These are phyloP conservation scores for Tetraselmis chui DNA, from an alignment of 139 green algal genomes.

Conservation along the genomic window DNA sequence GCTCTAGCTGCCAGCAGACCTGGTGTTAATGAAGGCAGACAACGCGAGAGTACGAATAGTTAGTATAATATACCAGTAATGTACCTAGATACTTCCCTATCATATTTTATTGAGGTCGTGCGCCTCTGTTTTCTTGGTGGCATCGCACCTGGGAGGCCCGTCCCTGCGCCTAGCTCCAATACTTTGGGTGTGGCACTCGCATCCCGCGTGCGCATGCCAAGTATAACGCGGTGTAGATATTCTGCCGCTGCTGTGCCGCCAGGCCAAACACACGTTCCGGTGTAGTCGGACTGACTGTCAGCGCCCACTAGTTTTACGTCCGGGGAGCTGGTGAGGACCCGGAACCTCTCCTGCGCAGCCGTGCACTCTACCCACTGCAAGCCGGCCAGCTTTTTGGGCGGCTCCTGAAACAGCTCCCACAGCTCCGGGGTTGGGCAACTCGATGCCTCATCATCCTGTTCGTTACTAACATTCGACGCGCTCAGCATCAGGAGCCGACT, in stretches of 20 bases:
- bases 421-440: neutral
- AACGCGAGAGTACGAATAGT: too few species aligned
- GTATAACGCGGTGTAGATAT: neutral
- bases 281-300: neutral
- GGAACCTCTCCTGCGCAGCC: neutral
- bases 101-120: too few species aligned
- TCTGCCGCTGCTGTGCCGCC: neutral
- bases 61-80: too few species aligned
- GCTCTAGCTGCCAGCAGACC: neutral
- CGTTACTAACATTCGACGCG: too few species aligned
- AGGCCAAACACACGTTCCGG: neutral
- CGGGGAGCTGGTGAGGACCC: neutral
- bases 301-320: neutral
- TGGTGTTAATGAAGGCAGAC: too few species aligned
- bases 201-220: too few species aligned
- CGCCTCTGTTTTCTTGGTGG: too few species aligned
- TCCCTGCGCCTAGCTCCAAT: neutral
- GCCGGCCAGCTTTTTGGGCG: neutral
- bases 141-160: neutral
- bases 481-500: too few species aligned
- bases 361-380: neutral
- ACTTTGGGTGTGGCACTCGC: too few species aligned
- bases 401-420: neutral
- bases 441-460: too few species aligned
- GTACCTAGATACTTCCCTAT: too few species aligned